These are phyloP conservation scores for Bremia lactucae DNA, from an alignment of 352 stramenopile genomes.

Conservation along the genomic window DNA sequence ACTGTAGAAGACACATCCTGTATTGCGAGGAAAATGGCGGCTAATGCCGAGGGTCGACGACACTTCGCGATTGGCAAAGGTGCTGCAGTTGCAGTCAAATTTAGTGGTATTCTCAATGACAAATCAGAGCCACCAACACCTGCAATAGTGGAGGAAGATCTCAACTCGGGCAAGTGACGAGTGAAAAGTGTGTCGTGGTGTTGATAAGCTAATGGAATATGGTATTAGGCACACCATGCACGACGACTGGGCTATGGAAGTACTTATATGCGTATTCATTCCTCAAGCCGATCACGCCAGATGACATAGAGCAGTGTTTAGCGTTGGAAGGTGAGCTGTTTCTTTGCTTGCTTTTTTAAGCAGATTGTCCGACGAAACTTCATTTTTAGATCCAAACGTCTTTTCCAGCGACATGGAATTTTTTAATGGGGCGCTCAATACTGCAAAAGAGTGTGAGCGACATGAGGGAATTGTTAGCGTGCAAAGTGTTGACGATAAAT, in stretches of 20 bases:
- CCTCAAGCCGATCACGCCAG: slow-evolving; percentile 45
- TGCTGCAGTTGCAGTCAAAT: slow-evolving; percentile 11
- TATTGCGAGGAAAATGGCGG: not conserved
- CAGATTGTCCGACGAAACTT: not conserved
- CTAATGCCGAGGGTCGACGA: slow-evolving; percentile 12
- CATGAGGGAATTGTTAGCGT: slow-evolving; percentile 11
- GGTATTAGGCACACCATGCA: slow-evolving; percentile 48
- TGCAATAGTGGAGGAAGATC: slow-evolving; percentile 54
- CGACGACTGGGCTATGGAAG: slow-evolving; percentile 56
- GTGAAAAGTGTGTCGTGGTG: not conserved
- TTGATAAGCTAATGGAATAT: not conserved
- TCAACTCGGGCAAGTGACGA: slow-evolving; percentile 55
- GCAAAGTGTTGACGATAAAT: slow-evolving; percentile 27
- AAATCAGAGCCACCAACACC: slow-evolving; percentile 22
- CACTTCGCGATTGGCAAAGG: slow-evolving; percentile 7
- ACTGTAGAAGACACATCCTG: slow-evolving; percentile 12
- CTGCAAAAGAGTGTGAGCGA: too few relatives aligned
- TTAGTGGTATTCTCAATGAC: slow-evolving; percentile 9
- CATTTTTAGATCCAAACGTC: slow-evolving; percentile 9
- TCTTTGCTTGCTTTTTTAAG: not conserved
- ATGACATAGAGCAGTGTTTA: slow-evolving; percentile 48
- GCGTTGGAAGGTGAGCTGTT: slow-evolving; percentile 36
- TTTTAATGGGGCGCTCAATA: slow-evolving; percentile 5
- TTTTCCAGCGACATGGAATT: slow-evolving; percentile 10
- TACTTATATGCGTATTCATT: slow-evolving; percentile 50